These are phyloP conservation scores for Gossypium thurberi DNA, from an alignment of 345 rosid genomes.

Conservation along the genomic window DNA sequence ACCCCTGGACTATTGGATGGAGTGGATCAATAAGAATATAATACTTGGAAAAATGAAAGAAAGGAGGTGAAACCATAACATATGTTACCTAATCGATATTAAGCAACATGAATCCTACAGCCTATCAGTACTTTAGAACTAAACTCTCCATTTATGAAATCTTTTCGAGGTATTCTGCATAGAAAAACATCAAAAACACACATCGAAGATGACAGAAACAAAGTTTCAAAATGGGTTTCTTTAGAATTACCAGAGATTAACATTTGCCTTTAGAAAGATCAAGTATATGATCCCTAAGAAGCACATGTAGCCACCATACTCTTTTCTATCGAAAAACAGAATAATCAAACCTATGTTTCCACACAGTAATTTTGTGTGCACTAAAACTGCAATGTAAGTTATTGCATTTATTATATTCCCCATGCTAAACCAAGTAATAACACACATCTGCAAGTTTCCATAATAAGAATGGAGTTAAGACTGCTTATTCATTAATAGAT, in stretches of 20 bases:
- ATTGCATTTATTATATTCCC: not conserved
- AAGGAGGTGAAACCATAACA: not conserved
- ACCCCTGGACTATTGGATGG: not conserved
- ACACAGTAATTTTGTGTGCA: not conserved
- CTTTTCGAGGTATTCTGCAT: not conserved
- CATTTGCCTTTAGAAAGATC: not conserved
- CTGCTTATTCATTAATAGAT: not conserved
- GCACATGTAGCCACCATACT: not conserved
- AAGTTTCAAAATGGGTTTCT: not conserved
- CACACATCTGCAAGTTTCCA: not conserved
- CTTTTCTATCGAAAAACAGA: not conserved
- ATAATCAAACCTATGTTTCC: not conserved
- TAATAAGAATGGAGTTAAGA: not conserved
- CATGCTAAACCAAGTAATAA: conserved; percentile 1
- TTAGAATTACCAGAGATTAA: not conserved
- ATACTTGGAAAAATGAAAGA: not conserved
- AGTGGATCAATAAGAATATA: not conserved
- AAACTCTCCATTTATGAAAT: not conserved
- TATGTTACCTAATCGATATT: not conserved
- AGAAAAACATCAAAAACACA: not conserved
- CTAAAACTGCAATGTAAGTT: not conserved
- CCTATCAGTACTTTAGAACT: not conserved
- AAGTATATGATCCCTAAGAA: not conserved
- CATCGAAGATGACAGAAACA: not conserved
- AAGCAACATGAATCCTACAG: not conserved